Base-by-base conservation (phyloP, 2,329 filamentous ascomycete genomes). In the Stagonosporopsis rhizophila region DNA sequence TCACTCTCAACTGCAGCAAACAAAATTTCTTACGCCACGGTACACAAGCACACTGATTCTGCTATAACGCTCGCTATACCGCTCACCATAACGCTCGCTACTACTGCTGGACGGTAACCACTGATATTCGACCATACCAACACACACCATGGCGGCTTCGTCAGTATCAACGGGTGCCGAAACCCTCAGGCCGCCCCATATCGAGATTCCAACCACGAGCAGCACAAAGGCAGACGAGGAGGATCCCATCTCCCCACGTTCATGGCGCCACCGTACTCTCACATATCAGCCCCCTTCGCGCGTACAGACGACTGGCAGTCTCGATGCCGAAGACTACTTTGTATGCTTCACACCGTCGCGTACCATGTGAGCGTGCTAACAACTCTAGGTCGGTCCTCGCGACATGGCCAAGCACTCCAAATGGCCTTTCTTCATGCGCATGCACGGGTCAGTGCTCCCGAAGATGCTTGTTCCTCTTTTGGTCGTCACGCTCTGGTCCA, bases 371-470 rank as follows among this genome's bases (percentile, higher is more conserved):
- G 6, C n/a, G 44, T 55, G 23, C 67, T 66, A 57, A 64, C 37
- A 48, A 11, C 0, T 22, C 5, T 39, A 75, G 73, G 56, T 69
- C n/a, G 86, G 85, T 12, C 90, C 90, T 45, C 84, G 88, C 58
- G 86, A 92, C 71, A 84, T 91, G 61, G 81, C 86, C 55, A 85
- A 85, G 67, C 89, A 92, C 75, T 91, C 89, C 19, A 92, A 90
- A 81, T 88, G 89, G 82, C 90, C 90, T 17, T 83, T 87, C 60
- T 89, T 92, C 71, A 77, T 93, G 72, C 88, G 89, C 56, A 82
- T 93, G 78, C 89, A 91, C 72, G 90, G 90, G 65, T 90, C 87
- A 60, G 87, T 93, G 58, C 73, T 89, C 54, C 90, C 90, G 12
- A 87, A 89, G 69, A 85, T 93, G 83, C 85, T 92, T 35, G 70